A percentile compares a stretch with the other conserved stretches of the same genome.
Conservation (phyloP, 768 basidiomycete genomes). For the Candolleomyces efflorescens region DNA sequence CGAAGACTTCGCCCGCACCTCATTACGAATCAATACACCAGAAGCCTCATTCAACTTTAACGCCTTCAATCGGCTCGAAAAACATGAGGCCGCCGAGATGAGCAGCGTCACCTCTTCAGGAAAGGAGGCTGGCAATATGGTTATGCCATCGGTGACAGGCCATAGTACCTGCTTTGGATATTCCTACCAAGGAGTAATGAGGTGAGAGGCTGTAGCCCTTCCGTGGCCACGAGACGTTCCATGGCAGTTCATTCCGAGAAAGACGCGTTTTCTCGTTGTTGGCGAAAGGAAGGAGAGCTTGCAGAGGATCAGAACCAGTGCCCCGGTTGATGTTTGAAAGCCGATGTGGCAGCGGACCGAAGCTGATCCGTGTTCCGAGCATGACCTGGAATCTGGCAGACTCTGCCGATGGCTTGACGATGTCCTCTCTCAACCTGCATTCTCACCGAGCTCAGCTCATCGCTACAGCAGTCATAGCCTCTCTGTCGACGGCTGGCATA, state of each 20-base stretch:
- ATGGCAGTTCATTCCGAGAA: background rate
- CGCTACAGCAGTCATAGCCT: constrained; percentile 60
- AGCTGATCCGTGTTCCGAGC: background rate
- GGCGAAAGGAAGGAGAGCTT: background rate
- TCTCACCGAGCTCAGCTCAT: constrained; percentile 66
- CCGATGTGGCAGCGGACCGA: background rate
- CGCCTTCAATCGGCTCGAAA: background rate
- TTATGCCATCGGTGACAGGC: background rate
- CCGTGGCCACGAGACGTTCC: no score
- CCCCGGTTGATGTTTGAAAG: background rate
- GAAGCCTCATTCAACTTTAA: background rate
- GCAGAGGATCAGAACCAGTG: background rate
- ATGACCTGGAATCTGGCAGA: background rate
- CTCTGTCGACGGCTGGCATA: constrained; percentile 53
- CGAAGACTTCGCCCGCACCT: background rate
- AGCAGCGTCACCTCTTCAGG: background rate
- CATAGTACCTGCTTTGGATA: background rate
- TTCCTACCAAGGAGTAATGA: background rate
- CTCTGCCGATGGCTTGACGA: constrained; percentile 2
- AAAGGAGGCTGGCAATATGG: background rate
- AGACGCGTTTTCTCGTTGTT: background rate
- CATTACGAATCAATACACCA: background rate
- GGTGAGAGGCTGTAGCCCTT: background rate
- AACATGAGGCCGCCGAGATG: background rate
- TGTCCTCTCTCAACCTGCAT: constrained; percentile 32